Conservation (phyloP, 495 filamentous ascomycete species). For the Penicillium fimorum region DNA sequence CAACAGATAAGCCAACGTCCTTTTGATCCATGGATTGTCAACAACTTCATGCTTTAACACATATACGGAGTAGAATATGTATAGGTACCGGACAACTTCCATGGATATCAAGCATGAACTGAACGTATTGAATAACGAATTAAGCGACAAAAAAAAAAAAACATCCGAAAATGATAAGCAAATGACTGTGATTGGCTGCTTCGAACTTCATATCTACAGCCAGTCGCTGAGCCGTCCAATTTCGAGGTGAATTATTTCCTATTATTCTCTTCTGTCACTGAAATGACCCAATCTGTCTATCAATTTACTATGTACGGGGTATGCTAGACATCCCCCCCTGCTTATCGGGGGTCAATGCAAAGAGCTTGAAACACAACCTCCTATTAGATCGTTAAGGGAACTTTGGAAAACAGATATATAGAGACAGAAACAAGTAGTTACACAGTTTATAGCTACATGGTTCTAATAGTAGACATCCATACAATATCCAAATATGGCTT, state of each 20-base stretch:
- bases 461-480: background rate
- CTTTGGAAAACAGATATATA: background rate
- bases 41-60: background rate
- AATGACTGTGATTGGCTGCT: conserved; percentile 24
- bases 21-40: background rate
- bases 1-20: conserved; percentile 16
- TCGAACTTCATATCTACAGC: conserved; percentile 31
- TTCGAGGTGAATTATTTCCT: background rate
- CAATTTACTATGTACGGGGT: background rate
- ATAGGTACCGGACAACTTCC: background rate
- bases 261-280: conserved; percentile 7
- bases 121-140: background rate
- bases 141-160: background rate
- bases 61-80: background rate
- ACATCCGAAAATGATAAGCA: conserved; percentile 18
- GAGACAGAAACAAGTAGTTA: background rate
- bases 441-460: background rate
- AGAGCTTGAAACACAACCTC: background rate
- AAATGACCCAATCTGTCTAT: conserved; percentile 12
- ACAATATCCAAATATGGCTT: background rate
- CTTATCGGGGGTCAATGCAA: conserved; percentile 8
- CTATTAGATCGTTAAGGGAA: background rate
- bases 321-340: background rate
- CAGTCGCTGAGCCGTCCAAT: conserved; percentile 19
- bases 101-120: background rate